Conservation (phyloP, 345 rosid genomes). For the Dovyalis caffra region DNA sequence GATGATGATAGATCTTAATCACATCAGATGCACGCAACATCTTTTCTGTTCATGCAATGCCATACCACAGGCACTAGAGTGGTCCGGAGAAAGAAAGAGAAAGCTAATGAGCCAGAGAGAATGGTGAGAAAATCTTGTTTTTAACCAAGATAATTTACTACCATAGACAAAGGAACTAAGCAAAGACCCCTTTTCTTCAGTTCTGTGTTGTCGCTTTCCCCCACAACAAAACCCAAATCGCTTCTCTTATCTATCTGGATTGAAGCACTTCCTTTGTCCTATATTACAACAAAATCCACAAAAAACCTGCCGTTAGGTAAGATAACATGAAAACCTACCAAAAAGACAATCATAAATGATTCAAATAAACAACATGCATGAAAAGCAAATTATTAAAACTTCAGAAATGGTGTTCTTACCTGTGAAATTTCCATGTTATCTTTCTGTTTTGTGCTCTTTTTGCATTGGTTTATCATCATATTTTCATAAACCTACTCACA, state of each 20-base stretch:
- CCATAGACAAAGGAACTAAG: slow-evolving; percentile 60
- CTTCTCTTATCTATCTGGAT: slow-evolving; percentile 14
- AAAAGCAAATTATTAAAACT: not conserved
- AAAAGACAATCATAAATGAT: not conserved
- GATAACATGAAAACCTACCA: not conserved
- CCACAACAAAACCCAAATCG: slow-evolving; percentile 22
- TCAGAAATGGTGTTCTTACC: slow-evolving; percentile 7
- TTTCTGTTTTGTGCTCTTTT: slow-evolving; percentile 24
- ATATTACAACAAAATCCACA: not conserved
- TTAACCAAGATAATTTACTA: slow-evolving; percentile 45
- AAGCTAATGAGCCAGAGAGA: not conserved
- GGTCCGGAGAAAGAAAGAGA: not conserved
- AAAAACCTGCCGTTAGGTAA: not conserved
- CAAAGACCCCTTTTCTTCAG: slow-evolving; percentile 66
- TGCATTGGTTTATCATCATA: slow-evolving; percentile 26
- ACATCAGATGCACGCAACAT: not conserved
- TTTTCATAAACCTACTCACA: slow-evolving; percentile 28
- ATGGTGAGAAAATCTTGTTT: not conserved
- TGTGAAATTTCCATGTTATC: slow-evolving; percentile 19
- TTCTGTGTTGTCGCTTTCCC: slow-evolving; percentile 37
- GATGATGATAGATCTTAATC: not conserved
- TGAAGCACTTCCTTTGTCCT: slow-evolving; percentile 32
- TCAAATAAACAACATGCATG: not conserved
- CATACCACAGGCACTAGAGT: not conserved
- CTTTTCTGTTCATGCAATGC: not conserved